Evolutionary conservation across 305 asterid genomes (phyloP), one percentile per base, ranked within the genome.

Genomic region (Fraxinus paxiana): DNA sequence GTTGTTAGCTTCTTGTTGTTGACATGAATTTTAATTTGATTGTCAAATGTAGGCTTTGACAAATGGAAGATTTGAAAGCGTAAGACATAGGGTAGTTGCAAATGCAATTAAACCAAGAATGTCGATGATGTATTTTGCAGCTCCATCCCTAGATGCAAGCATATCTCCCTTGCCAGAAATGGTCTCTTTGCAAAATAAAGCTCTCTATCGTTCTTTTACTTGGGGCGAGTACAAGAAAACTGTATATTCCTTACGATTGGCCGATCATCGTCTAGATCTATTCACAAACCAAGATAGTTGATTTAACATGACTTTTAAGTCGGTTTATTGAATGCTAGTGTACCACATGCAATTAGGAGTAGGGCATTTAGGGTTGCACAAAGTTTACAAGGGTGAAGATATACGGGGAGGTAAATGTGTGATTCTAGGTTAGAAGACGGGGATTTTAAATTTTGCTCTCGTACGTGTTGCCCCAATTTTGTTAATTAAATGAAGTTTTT

Each of bases 61-160:
- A 0, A 93, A 93, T 59, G 97, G 95, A 59, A 86, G 91, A 77
- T 88, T 93, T 72, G 73, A 13, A 65, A 88, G 93, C 38, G 95
- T 88, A 46, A 87, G 96, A 34, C 97, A 93, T 8, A 87, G 97
- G 75, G 96, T 78, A 0, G 4, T 90, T 51, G 87, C 88, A 1
- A 84, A 88, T 65, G 74, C 87, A 18, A 15, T 18, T 0, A 88
- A 84, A 48, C 17, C 90, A 0, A 87, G 97, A 71, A 86, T 86
- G 88, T 91, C 97, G 0, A 89, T 90, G 61, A 88, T 91, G 86
- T 93, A 85, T 54, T 93, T 91, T 31, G 97, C 92, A 1, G 97
- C 95, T 2, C 97, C 97, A 1, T 41, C 94, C 0, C 82, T 87
- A 18, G 63, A 69, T 28, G 88, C 92, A 0, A 67, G 85, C 82